These are phyloP conservation scores for Xylaria sp. DNA, from an alignment of 2,329 filamentous ascomycete genomes.

Conservation along the genomic window DNA sequence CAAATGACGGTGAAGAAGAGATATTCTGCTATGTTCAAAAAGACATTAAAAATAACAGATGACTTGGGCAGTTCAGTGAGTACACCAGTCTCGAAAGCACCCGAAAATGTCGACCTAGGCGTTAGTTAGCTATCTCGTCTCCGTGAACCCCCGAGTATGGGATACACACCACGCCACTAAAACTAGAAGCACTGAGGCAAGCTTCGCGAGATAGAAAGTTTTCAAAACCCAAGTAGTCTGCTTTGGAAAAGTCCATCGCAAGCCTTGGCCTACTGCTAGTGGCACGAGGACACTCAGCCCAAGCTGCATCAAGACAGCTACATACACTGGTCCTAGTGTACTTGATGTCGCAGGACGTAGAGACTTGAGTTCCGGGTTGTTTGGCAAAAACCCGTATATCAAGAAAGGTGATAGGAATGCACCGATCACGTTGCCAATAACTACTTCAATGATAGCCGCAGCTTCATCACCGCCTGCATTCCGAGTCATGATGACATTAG, in stretches of 20 bases:
- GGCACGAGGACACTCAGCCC: slow-evolving; percentile 74
- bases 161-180: slow-evolving; percentile 61
- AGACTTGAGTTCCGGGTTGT: slow-evolving; percentile 62
- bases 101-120: slow-evolving; percentile 73
- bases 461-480: slow-evolving; percentile 74
- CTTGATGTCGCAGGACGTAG: slow-evolving; percentile 64
- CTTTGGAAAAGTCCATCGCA: slow-evolving; percentile 62
- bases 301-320: slow-evolving; percentile 73
- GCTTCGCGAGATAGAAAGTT: slow-evolving; percentile 62
- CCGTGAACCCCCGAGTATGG: neutral
- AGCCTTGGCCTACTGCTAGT: slow-evolving; percentile 68
- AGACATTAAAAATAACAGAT: slow-evolving; percentile 73
- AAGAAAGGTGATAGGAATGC: slow-evolving; percentile 74
- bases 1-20: slow-evolving; percentile 71
- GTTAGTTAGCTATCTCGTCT: slow-evolving; percentile 51
- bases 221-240: slow-evolving; percentile 63
- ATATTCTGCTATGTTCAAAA: slow-evolving; percentile 73
- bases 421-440: slow-evolving; percentile 75
- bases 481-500: slow-evolving; percentile 79
- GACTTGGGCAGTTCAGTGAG: slow-evolving; percentile 66
- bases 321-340: slow-evolving; percentile 70
- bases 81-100: slow-evolving; percentile 71
- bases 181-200: slow-evolving; percentile 60
- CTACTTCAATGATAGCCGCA: slow-evolving; percentile 73
- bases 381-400: slow-evolving; percentile 69